Evolutionary conservation across 2,329 filamentous ascomycete genomes (phyloP).

Genomic region (Celoporthe dispersa): DNA sequence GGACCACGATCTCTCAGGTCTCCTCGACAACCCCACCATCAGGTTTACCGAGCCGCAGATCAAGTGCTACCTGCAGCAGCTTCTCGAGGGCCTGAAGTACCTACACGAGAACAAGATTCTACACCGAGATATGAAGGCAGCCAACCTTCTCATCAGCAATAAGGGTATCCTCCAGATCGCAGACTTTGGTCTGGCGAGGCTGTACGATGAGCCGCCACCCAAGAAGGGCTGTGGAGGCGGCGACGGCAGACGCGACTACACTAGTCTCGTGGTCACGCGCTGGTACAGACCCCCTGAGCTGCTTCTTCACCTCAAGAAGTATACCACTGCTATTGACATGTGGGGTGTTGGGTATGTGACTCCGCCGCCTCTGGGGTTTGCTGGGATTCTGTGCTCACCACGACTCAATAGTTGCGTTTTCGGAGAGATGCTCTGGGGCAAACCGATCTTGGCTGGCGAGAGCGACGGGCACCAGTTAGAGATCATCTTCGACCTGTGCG

Average conservation of each 20-base stretch:
- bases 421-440: constrained; percentile 94
- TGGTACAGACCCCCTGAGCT: constrained; percentile 98
- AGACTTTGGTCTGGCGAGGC: constrained; percentile 91
- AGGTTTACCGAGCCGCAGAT: constrained; percentile 87
- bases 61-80: constrained; percentile 96
- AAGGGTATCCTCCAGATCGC: constrained; percentile 92
- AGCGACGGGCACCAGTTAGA: constrained; percentile 89
- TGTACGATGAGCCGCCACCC: constrained; percentile 86
- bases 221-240: constrained; percentile 78
- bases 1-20: constrained; percentile 97
- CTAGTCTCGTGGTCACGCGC: constrained; percentile 91
- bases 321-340: constrained; percentile 97
- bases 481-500: constrained; percentile 91
- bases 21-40: constrained; percentile 93
- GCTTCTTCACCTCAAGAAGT: constrained; percentile 81
- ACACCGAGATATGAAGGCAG: constrained; percentile 98
- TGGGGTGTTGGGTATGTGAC: constrained; percentile 88
- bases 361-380: too few species aligned
- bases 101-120: constrained; percentile 88
- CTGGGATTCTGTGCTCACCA: constrained; percentile 32
- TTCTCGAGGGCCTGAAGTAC: constrained; percentile 87
- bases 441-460: constrained; percentile 88
- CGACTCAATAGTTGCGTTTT: constrained; percentile 77
- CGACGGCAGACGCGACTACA: constrained; percentile 87
- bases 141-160: constrained; percentile 96